These are phyloP conservation scores for Cicer cuneatum DNA, from an alignment of 306 rosid species.

Conservation along the genomic window DNA sequence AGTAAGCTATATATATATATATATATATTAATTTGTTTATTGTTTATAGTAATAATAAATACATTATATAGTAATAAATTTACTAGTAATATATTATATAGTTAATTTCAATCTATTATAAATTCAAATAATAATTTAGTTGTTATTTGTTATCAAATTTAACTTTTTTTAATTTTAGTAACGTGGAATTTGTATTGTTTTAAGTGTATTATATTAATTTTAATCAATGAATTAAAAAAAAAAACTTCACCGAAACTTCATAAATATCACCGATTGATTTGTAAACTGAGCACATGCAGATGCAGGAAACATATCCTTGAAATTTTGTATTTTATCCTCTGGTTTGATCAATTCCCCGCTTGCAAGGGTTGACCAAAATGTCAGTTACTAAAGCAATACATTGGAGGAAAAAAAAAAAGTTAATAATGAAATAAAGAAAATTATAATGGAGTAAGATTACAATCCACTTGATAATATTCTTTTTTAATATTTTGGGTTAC, in stretches of 20 bases:
- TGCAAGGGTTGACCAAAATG: constrained; percentile 53
- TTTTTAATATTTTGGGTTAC: not conserved
- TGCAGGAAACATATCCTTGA: not conserved
- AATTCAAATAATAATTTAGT: too few species aligned
- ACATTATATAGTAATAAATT: too few species aligned
- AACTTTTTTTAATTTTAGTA: too few species aligned
- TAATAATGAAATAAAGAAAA: not conserved
- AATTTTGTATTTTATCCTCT: not conserved
- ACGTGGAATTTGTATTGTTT: too few species aligned
- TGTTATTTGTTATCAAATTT: too few species aligned
- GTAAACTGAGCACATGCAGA: constrained; percentile 16
- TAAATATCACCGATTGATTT: constrained; percentile 9
- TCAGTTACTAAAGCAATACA: constrained; percentile 37
- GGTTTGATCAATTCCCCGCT: constrained; percentile 41
- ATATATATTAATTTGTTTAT: too few species aligned
- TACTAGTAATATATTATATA: too few species aligned
- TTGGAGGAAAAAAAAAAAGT: not conserved
- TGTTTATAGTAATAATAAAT: too few species aligned
- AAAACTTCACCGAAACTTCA: not conserved
- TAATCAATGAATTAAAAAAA: too few species aligned
- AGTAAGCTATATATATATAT: too few species aligned
- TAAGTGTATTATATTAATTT: too few species aligned
- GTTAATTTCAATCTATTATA: too few species aligned
- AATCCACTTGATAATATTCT: constrained; percentile 32
- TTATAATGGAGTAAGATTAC: constrained; percentile 31